A percentile compares a stretch with the other conserved stretches of the same genome.
Evolutionary conservation across 768 basidiomycete genomes (phyloP).

Genomic region (Amanita muscaria): DNA sequence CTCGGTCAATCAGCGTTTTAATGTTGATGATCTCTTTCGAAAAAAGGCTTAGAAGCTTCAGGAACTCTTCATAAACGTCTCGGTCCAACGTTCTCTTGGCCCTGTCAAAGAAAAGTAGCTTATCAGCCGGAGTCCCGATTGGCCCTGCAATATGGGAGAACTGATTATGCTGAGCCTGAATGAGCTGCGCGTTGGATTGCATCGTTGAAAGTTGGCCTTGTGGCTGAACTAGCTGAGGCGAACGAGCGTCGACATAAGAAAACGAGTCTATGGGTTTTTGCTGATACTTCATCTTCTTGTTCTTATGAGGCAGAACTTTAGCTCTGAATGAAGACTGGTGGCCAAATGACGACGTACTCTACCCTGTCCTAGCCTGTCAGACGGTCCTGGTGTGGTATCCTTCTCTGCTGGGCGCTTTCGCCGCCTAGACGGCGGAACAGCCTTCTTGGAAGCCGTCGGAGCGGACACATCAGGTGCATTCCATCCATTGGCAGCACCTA

Average conservation of each 20-base stretch:
- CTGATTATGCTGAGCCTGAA: constrained; percentile 14
- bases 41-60: constrained; percentile 87
- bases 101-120: constrained; percentile 90
- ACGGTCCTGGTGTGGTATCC: constrained; percentile 53
- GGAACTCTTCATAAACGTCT: constrained; percentile 85
- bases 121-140: constrained; percentile 45
- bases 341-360: constrained; percentile 29
- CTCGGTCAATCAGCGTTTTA: constrained; percentile 70
- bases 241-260: constrained; percentile 36
- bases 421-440: constrained; percentile 38
- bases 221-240: constrained; percentile 29
- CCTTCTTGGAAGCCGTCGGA: constrained; percentile 37
- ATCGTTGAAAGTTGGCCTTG: constrained; percentile 20
- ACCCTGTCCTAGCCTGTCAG: constrained; percentile 38
- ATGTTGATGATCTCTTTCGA: constrained; percentile 88
- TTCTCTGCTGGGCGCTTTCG: constrained; percentile 61
- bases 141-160: constrained; percentile 24
- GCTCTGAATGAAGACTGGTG: neutral
- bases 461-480: constrained; percentile 27
- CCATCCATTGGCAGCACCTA: constrained; percentile 28
- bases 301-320: constrained; percentile 23
- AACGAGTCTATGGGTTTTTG: constrained; percentile 55
- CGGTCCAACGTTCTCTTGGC: constrained; percentile 72
- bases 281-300: constrained; percentile 55
- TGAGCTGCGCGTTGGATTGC: constrained; percentile 12